Evolutionary conservation across 2,329 filamentous ascomycete genomes (phyloP), one percentile per base, ranked within the genome.

Genomic region (Colletotrichum gloeosporioides): DNA sequence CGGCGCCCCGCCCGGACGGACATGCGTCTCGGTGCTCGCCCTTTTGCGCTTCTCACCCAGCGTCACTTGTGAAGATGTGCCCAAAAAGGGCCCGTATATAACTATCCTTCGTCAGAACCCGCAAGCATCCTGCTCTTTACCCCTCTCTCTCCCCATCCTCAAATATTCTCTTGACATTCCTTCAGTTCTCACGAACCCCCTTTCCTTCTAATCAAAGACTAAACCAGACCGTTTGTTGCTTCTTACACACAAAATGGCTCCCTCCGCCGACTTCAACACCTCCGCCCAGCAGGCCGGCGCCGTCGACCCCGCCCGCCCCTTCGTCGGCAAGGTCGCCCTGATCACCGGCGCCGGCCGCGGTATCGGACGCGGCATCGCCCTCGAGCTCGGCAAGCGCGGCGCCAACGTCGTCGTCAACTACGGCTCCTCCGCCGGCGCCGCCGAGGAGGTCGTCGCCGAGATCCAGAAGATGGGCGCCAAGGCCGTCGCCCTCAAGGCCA

Each of bases 341-440:
- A 88, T 94, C 83, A 94, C 93, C 18, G 93, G 91, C 55, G 86
- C 90, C 65, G 91, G 92, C 69, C 92, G 92, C 44, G 93, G 93
- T 73, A 94, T 94, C 80, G 93, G 93, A 53, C 86, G 88, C 69
- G 92, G 92, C 69, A 93, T 93, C 69, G 92, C 93, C 78, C 87
- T 93, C 70, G 92, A 94, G 84, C 91, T 94, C 55, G 92, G 90
- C 82, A 88, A 89, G 82, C 92, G 92, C 78, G 93, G 93, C 55
- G 90, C 90, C 80, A 91, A 88, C 71, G 88, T 95, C 69, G 88
- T 94, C 31, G 89, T 95, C 82, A 95, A 94, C 87, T 95, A 95
- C 84, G 86, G 89, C 71, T 89, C 89, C 67, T 90, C 91, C 79
- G 83, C 87, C 39, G 82, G 83, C 27, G 86, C 90, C 0, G 93